Base-by-base conservation (phyloP, 768 basidiomycete genomes). In the Pulveroboletus sp. region DNA sequence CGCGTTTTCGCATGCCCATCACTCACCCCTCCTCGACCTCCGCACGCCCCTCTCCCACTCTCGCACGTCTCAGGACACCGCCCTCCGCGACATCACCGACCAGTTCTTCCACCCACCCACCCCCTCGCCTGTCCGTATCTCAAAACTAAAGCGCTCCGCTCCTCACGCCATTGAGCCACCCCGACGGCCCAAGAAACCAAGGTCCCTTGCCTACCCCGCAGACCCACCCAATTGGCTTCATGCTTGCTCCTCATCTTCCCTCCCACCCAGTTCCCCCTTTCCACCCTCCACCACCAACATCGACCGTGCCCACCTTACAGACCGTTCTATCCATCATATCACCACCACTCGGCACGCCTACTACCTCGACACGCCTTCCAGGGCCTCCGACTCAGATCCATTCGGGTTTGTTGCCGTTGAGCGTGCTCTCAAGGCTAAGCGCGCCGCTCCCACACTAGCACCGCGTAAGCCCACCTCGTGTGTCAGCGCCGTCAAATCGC, bases 321-420 rank as follows among this genome's bases (percentile, higher is more conserved):
- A 52, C 28, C 41, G 2, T n/a, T 38, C 37, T 38, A 4, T 38
- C 10, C 17, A 11, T 18, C 42, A 9, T 32, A 15, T 17, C 11
- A 44, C 49, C 31, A 47, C 53, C 5, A 46, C 46, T 12, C 58
- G 52, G 6, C 50, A 57, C 26, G 55, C 63, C 31, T 64, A 68
- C 21, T 17, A 47, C 9, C 50, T 64, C 6, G 54, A 46, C 17
- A 55, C 60, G 1, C 65, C 67, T 5, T 54, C 58, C 38, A 63
- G 40, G 4, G 43, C 58, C 7, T 65, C 63, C 18, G 66, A 63
- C 35, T 77, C 77, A 0, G 80, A 82, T 52, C 80, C 79, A 0
- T 82, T 82, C 51, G 81, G 80, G 0, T 81, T 82, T 53, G 68
- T 79, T 30, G 76, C 79, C 15, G 71, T 78, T 0, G 80, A 82